These are phyloP conservation scores for Hypoxylon fuscum DNA, from an alignment of 495 filamentous ascomycete species.

Conservation along the genomic window DNA sequence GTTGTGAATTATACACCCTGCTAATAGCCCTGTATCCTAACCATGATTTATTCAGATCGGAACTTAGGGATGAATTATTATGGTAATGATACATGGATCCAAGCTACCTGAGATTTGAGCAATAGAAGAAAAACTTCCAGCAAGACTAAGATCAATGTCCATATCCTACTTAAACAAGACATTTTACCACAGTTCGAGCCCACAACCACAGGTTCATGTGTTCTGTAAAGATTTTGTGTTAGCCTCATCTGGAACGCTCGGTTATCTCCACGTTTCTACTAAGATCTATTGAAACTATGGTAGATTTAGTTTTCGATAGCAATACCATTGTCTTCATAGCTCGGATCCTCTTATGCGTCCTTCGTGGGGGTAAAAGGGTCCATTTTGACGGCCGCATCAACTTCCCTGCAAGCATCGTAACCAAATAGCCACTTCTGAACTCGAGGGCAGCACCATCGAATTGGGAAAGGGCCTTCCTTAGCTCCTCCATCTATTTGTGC, in stretches of 20 bases:
- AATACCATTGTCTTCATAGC: neutral
- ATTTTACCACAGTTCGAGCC: too few relatives aligned
- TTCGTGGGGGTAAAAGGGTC: conserved; percentile 15
- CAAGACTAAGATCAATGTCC: too few relatives aligned
- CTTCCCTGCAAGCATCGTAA: conserved; percentile 62
- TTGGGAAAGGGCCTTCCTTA: conserved; percentile 58
- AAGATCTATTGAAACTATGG: too few relatives aligned
- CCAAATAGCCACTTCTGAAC: conserved; percentile 64
- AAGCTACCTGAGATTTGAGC: neutral
- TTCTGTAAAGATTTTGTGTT: too few relatives aligned
- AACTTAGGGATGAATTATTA: neutral
- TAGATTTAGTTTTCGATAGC: neutral
- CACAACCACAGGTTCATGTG: too few relatives aligned
- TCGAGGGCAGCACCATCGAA: conserved; percentile 61
- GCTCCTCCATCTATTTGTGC: conserved; percentile 48
- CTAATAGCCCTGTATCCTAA: neutral
- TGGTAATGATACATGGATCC: neutral
- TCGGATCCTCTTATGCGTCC: neutral
- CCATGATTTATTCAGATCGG: neutral
- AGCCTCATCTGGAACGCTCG: too few relatives aligned
- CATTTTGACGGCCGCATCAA: conserved; percentile 51
- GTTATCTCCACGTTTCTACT: too few relatives aligned
- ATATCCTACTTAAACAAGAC: too few relatives aligned
- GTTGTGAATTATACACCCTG: conserved; percentile 11
- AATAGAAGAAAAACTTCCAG: neutral